Conservation (phyloP, 139 green algal genomes). For the Haematococcus sp. region DNA sequence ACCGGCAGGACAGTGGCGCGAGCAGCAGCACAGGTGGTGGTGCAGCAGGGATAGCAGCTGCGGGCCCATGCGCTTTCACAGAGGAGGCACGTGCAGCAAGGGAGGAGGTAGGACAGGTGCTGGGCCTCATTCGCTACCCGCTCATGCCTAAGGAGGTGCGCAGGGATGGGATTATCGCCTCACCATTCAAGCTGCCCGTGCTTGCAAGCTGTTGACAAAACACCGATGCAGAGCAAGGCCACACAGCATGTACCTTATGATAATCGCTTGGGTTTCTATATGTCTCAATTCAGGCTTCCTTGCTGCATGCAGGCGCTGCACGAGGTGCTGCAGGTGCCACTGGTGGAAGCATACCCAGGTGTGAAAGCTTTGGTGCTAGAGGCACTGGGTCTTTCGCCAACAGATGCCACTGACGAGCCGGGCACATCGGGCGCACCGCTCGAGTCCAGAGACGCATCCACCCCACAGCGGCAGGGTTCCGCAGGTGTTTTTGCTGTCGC, state of each 20-base stretch:
- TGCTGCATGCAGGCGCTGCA: constrained; percentile 11
- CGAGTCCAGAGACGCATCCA: no score
- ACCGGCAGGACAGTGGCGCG: background rate
- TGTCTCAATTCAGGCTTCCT: no score
- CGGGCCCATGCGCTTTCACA: background rate
- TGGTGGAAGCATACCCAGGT: constrained; percentile 13
- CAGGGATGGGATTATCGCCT: no score
- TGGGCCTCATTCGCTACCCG: constrained; percentile 65
- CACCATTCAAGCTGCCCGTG: no score
- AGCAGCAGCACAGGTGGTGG: background rate
- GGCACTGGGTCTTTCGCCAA: background rate
- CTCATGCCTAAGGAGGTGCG: constrained; percentile 27
- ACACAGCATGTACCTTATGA: no score
- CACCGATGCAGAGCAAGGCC: no score
- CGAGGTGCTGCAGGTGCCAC: constrained; percentile 22
- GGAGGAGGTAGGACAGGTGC: constrained; percentile 42
- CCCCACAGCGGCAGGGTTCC: no score
- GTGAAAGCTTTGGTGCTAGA: constrained; percentile 29
- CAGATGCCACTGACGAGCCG: no score
- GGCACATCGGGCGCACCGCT: no score
- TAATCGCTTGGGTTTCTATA: no score
- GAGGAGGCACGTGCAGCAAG: background rate
- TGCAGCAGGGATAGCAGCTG: background rate
- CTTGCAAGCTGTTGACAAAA: no score
- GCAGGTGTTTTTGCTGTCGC: background rate